Base-by-base conservation (phyloP, 176 grass and related monocot species). In the Triticum monococcum region DNA sequence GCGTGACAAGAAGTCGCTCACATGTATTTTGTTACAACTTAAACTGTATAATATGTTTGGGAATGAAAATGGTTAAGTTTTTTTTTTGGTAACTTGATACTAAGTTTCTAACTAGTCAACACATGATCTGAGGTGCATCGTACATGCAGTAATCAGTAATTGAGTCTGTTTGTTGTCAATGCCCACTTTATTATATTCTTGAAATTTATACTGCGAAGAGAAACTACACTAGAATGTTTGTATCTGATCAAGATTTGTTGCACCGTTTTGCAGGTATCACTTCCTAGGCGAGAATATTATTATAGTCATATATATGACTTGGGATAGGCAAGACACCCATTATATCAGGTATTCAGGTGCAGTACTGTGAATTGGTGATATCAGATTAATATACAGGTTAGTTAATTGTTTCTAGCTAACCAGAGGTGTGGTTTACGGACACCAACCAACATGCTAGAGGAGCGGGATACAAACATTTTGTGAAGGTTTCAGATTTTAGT, bases 401-500 rank as follows among this genome's bases (percentile, higher is more conserved):
- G 87, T 92, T 89, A 79, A 86, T 92, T 92, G 80, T 86, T 86
- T 84, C 83, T 86, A 92, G 90, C 84, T 92, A 92, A 92, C 87
- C 87, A 89, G 87, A 86, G 86, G 84, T 89, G 86, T 92, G 79
- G 77, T 87, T 88, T 92, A 83, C 45, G 74, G 85, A 86, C 89
- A 92, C 87, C 87, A 86, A 86, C 52, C 87, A 86, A 86, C 52
- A 80, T 92, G 80, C 87, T 89, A 89, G 87, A 86, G 61, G 86
- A 83, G 87, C 50, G 31, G 70, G 70, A 92, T 89, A 92, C 84
- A 87, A 89, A 89, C 79, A 83, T 89, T 92, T 89, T 92, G 87
- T 92, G 91, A 92, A 84, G 84, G 67, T 92, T 89, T 92, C 86
- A 92, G 80, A 89, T 92, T 92, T 92, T 89, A 89, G 87, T 92